Evolutionary conservation across 1,284 basidiomycete genomes (phyloP).

Genomic region (Melampsora occidentalis): DNA sequence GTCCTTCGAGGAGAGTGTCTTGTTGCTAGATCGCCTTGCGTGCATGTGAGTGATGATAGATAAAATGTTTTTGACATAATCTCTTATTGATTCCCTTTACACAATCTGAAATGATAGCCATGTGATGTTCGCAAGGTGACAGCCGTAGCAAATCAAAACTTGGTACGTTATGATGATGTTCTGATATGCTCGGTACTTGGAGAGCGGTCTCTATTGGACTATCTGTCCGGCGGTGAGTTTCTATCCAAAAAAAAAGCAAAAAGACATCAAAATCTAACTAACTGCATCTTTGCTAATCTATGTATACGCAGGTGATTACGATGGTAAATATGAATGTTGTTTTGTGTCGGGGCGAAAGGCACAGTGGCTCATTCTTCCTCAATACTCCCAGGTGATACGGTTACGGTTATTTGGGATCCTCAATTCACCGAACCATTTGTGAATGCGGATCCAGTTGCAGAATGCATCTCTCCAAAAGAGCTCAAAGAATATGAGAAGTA

Average conservation of each 20-base stretch:
- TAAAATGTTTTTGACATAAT: not conserved
- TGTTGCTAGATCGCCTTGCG: conserved; percentile 36
- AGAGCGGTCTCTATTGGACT: conserved; percentile 21
- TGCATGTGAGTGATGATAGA: conserved; percentile 13
- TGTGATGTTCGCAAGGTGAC: conserved; percentile 33
- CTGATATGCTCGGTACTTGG: conserved; percentile 34
- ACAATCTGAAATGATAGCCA: conserved; percentile 5
- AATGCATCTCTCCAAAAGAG: conserved; percentile 2
- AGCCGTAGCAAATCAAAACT: conserved; percentile 28
- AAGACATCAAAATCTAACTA: not conserved
- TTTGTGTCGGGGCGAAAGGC: not conserved
- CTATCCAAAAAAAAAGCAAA: not conserved
- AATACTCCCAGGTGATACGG: conserved; percentile 31
- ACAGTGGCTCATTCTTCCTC: not conserved
- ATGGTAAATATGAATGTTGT: conserved; percentile 9
- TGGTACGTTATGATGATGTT: conserved; percentile 29
- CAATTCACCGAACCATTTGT: conserved; percentile 25
- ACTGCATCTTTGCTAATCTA: not conserved
- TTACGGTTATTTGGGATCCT: conserved; percentile 36
- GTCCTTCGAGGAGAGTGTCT: conserved; percentile 25
- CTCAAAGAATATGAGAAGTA: conserved; percentile 26
- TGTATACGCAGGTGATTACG: conserved; percentile 33
- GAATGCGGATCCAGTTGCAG: conserved; percentile 14
- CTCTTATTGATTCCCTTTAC: not conserved
- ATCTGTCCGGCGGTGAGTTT: conserved; percentile 33